Conservation (phyloP, 768 basidiomycete species). For the Roridomyces roridus region DNA sequence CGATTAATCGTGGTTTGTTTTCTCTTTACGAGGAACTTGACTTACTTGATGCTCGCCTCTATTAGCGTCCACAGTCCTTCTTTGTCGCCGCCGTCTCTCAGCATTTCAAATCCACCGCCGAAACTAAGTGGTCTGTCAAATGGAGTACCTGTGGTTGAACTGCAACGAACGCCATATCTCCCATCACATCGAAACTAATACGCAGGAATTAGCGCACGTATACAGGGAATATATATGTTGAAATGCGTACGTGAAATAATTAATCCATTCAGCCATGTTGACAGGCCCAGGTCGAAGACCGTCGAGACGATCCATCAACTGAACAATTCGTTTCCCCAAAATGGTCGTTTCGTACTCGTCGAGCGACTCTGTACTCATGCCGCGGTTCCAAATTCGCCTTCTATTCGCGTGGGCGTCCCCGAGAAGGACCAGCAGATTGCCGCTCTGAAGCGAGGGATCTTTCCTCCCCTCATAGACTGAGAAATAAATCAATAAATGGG, state of each 20-base stretch:
- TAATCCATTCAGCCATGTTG: slow-evolving; percentile 42
- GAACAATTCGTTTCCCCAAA: slow-evolving; percentile 40
- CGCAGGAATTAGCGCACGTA: background rate
- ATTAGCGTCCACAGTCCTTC: slow-evolving; percentile 53
- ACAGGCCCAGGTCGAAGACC: slow-evolving; percentile 24
- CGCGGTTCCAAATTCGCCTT: slow-evolving; percentile 56
- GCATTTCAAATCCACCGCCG: slow-evolving; percentile 36
- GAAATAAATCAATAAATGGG: background rate
- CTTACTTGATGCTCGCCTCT: slow-evolving; percentile 50
- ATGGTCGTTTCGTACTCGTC: slow-evolving; percentile 52
- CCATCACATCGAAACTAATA: slow-evolving; percentile 46
- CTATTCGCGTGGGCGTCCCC: slow-evolving; percentile 45
- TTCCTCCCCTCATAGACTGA: slow-evolving; percentile 15
- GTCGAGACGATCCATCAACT: slow-evolving; percentile 46
- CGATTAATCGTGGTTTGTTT: no score
- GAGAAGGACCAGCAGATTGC: slow-evolving; percentile 6
- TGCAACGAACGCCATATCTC: slow-evolving; percentile 43
- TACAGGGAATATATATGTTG: background rate
- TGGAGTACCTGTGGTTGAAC: background rate
- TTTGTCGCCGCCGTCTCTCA: slow-evolving; percentile 48
- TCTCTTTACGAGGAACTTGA: no score
- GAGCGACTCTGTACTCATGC: slow-evolving; percentile 50
- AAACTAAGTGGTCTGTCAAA: slow-evolving; percentile 13
- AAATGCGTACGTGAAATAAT: slow-evolving; percentile 45
- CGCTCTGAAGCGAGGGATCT: slow-evolving; percentile 1